Conservation (phyloP, 225 moss, liverwort and hornwort species). For the Sphagnum contortum region DNA sequence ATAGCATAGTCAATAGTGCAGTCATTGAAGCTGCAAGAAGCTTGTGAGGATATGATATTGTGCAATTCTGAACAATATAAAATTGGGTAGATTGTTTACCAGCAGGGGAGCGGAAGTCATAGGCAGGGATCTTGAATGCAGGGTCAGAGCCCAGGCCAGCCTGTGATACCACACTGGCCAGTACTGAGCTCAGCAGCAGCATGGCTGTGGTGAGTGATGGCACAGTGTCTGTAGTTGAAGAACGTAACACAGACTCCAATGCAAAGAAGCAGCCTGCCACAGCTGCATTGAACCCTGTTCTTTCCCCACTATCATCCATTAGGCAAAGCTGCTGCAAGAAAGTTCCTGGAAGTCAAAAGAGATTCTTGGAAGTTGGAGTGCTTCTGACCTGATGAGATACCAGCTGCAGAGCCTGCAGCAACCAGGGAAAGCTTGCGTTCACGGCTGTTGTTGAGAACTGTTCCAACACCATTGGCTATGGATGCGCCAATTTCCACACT, state of each 20-base stretch:
- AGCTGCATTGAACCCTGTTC: conserved; percentile 94
- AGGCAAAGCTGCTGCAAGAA: too few relatives aligned
- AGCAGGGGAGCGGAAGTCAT: conserved; percentile 91
- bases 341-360: too few relatives aligned
- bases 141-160: conserved; percentile 98
- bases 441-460: conserved; percentile 62
- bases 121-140: conserved; percentile 88
- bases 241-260: conserved; percentile 84
- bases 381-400: conserved; percentile 80
- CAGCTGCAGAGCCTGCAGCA: conserved; percentile 95
- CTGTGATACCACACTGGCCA: conserved; percentile 95
- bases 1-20: too few relatives aligned
- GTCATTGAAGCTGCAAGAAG: too few relatives aligned
- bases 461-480: conserved; percentile 78
- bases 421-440: conserved; percentile 81
- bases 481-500: conserved; percentile 99
- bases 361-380: too few relatives aligned
- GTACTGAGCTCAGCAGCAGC: conserved; percentile 84
- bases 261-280: conserved; percentile 97
- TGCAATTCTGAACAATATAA: too few relatives aligned
- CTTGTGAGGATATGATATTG: too few relatives aligned
- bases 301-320: conserved; percentile 4
- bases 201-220: conserved; percentile 91
- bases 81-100: conserved; percentile 21
- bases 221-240: conserved; percentile 65